phyloP scores from a whole-genome alignment of 305 asterid genomes.

The Solanum hybrid region DNA sequence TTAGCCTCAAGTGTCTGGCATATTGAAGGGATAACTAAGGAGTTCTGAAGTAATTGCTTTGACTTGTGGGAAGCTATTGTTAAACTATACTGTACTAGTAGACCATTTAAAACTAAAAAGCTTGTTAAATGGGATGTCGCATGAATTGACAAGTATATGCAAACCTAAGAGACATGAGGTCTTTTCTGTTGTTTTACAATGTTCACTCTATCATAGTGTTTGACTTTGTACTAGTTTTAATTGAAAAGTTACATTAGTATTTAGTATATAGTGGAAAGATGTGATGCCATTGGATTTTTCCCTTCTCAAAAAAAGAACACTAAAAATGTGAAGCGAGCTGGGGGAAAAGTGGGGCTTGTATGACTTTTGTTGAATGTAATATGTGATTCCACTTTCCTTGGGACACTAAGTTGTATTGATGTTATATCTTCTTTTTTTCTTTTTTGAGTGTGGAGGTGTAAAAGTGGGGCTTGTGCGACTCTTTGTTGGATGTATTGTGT shows the following conservation, averaged over 20 bases:
- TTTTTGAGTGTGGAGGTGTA: not conserved
- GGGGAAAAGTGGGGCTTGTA: not conserved
- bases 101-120: not conserved
- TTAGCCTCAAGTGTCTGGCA: not conserved
- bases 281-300: not conserved
- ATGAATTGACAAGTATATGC: not conserved
- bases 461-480: not conserved
- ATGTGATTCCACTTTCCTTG: not conserved
- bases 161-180: not conserved
- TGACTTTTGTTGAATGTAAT: not conserved
- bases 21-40: not conserved
- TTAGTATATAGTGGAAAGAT: not conserved
- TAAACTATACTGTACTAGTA: not conserved
- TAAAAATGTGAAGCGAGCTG: not conserved
- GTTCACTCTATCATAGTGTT: not conserved
- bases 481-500: not conserved
- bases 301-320: not conserved
- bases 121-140: not conserved
- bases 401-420: not conserved
- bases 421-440: not conserved
- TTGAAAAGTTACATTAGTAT: not conserved
- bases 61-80: not conserved
- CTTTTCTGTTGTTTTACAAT: not conserved
- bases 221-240: not conserved
- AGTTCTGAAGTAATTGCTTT: not conserved